phyloP scores from a whole-genome alignment of 2,329 filamentous ascomycete genomes.

The Colletotrichum navitas region DNA sequence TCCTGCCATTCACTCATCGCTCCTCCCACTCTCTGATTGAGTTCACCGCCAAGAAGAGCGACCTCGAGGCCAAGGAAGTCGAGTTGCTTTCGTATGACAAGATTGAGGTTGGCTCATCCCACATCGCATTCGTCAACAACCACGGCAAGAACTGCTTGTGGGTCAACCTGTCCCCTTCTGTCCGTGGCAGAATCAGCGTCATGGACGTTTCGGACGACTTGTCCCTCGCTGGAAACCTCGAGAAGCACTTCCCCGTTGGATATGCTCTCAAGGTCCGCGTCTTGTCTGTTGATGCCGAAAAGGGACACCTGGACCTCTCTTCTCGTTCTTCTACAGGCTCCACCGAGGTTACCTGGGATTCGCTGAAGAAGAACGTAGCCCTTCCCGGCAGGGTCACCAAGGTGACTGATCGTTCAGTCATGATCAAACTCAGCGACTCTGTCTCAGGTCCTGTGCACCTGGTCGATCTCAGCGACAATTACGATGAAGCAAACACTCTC shows the following conservation, averaged over 20 bases:
- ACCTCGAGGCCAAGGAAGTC: conserved; percentile 62
- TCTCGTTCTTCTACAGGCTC: conserved; percentile 73
- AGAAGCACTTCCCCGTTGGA: conserved; percentile 88
- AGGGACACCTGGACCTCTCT: conserved; percentile 86
- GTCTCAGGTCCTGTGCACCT: conserved; percentile 85
- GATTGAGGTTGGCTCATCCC: conserved; percentile 77
- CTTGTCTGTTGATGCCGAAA: conserved; percentile 77
- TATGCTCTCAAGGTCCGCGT: conserved; percentile 87
- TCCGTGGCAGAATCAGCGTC: conserved; percentile 85
- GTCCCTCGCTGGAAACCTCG: conserved; percentile 80
- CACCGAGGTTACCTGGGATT: conserved; percentile 74
- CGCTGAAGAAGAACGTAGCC: conserved; percentile 82
- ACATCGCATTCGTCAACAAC: conserved; percentile 93
- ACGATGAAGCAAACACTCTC: conserved; percentile 80
- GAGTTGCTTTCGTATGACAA: conserved; percentile 77
- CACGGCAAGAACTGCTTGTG: conserved; percentile 83
- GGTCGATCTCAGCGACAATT: conserved; percentile 89
- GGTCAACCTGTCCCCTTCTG: conserved; percentile 90
- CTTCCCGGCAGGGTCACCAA: conserved; percentile 88
- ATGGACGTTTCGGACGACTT: conserved; percentile 91
- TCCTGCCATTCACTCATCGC: conserved; percentile 90
- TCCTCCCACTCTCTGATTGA: conserved; percentile 87
- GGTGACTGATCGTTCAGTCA: conserved; percentile 83
- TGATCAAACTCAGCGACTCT: conserved; percentile 86
- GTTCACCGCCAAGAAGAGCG: conserved; percentile 82